Evolutionary conservation across 2,329 filamentous ascomycete species (phyloP).

Genomic region (Exophiala oligosperma): DNA sequence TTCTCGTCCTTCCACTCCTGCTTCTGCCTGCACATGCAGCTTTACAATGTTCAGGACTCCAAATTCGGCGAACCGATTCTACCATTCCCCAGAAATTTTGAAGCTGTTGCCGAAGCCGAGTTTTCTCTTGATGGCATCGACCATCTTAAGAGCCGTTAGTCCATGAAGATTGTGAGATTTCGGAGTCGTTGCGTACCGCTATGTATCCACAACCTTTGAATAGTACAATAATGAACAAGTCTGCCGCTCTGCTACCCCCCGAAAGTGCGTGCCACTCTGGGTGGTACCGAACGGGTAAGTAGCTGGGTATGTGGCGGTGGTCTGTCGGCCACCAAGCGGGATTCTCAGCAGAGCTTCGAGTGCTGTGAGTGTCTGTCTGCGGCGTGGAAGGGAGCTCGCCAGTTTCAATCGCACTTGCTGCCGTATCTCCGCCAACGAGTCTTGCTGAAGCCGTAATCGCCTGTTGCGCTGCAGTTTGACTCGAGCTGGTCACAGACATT

Average conservation of each 20-base stretch:
- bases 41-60: too few relatives aligned
- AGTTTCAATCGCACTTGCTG: conserved; percentile 6
- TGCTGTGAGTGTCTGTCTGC: too few relatives aligned
- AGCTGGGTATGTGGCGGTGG: conserved; percentile 49
- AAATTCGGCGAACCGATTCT: neutral
- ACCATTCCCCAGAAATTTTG: conserved; percentile 8
- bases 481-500: conserved; percentile 7
- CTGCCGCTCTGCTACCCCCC: neutral
- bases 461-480: neutral
- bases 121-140: too few relatives aligned
- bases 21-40: too few relatives aligned
- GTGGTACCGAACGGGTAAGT: conserved; percentile 38
- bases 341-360: conserved; percentile 26
- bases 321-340: conserved; percentile 49
- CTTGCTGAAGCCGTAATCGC: too few relatives aligned
- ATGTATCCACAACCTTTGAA: conserved; percentile 3
- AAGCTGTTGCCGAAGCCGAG: neutral
- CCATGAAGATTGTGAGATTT: neutral
- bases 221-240: conserved; percentile 2
- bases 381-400: neutral
- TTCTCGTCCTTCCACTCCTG: too few relatives aligned
- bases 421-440: neutral
- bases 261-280: conserved; percentile 9
- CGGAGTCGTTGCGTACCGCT: neutral
- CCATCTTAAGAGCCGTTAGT: neutral